phyloP scores from a whole-genome alignment of 2,329 filamentous ascomycete species.

The Graphium sp. region DNA sequence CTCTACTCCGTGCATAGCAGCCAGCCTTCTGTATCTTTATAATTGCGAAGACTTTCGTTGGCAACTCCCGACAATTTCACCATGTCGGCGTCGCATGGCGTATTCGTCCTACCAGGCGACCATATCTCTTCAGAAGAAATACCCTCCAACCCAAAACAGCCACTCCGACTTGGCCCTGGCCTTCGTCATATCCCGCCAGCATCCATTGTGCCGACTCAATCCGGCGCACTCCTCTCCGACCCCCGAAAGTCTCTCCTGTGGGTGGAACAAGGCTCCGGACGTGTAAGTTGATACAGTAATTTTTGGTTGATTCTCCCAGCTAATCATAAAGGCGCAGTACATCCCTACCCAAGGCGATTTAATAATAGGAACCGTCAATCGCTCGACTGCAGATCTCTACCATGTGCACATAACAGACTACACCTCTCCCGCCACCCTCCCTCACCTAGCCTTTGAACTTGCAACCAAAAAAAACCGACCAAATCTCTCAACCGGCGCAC shows the following conservation, averaged over 20 bases:
- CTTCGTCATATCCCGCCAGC: conserved; percentile 67
- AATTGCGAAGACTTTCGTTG: no score
- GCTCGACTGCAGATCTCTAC: conserved; percentile 60
- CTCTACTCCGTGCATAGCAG: no score
- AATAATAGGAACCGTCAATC: conserved; percentile 73
- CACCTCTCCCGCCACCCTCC: conserved; percentile 50
- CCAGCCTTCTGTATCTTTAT: no score
- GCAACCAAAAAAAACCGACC: conserved; percentile 87
- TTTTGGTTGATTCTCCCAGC: not conserved
- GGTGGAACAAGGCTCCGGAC: conserved; percentile 54
- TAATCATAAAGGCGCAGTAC: conserved; percentile 41
- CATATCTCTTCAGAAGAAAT: conserved; percentile 47
- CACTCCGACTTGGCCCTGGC: conserved; percentile 70
- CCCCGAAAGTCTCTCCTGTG: conserved; percentile 61
- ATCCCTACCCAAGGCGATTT: conserved; percentile 66
- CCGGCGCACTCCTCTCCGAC: conserved; percentile 51
- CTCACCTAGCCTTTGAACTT: conserved; percentile 81
- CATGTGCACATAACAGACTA: conserved; percentile 59
- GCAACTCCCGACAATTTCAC: no score
- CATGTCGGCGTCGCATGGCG: conserved; percentile 41
- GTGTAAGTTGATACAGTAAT: conserved; percentile 28
- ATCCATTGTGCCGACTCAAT: conserved; percentile 51
- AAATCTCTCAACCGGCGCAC: conserved; percentile 51
- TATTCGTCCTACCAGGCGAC: conserved; percentile 71
- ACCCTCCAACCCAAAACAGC: conserved; percentile 49